Conservation (phyloP, 139 green algal genomes). For the Chlorella sp. region DNA sequence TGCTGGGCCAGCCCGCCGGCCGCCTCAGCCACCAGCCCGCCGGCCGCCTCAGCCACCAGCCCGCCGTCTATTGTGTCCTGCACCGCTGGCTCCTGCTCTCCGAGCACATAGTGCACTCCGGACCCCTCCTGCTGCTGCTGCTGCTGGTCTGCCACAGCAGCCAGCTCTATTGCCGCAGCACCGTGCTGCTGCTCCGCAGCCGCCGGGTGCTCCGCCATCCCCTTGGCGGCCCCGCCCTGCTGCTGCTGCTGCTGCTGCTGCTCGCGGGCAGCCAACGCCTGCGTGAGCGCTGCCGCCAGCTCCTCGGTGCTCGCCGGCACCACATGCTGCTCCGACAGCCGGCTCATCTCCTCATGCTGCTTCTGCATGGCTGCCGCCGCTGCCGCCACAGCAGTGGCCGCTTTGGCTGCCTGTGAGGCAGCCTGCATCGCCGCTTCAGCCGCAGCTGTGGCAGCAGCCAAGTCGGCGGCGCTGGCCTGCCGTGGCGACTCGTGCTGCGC, state of each 20-base stretch:
- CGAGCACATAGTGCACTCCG: too few species aligned
- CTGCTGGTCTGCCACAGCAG: not conserved
- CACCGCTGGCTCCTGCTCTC: not conserved
- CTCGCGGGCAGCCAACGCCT: not conserved
- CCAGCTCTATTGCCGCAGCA: not conserved
- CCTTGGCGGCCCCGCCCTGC: too few species aligned
- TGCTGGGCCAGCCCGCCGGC: too few species aligned
- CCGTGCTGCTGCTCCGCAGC: not conserved
- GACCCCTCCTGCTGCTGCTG: not conserved
- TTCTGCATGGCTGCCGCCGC: not conserved
- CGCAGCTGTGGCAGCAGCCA: not conserved
- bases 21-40: too few species aligned
- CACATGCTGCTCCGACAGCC: too few species aligned
- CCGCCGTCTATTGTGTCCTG: too few species aligned
- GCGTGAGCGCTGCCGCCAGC: not conserved
- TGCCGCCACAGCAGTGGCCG: not conserved
- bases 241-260: not conserved
- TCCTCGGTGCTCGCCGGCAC: too few species aligned
- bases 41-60: too few species aligned
- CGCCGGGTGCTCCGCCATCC: too few species aligned
- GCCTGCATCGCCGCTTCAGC: constrained; percentile 12
- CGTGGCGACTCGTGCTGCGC: not conserved
- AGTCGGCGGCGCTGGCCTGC: not conserved
- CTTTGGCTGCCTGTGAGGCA: not conserved
- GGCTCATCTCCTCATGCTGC: not conserved